Evolutionary conservation across 768 basidiomycete genomes (phyloP), one percentile per base, ranked within the genome.

Genomic region (Boletus rex-veris): DNA sequence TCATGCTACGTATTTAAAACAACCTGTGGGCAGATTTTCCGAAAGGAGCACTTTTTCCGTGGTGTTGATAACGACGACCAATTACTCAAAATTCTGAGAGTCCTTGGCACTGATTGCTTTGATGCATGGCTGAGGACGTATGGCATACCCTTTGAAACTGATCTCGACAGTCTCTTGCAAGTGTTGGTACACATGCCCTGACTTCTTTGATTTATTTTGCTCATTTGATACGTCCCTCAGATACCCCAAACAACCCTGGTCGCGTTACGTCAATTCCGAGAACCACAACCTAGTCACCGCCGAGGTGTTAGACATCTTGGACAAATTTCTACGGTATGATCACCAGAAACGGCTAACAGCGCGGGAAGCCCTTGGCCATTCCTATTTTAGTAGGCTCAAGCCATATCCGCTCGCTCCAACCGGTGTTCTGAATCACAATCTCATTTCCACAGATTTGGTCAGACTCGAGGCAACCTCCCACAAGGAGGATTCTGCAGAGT

Each of bases 51-150:
- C 58, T 86, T 88, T 69, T 88, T 88, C 72, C 83, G 84, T 58
- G 86, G 86, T 12, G 78, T 79, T 18, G 86, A 88, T 67, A 88
- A 88, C 60, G 79, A 85, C 57, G 86, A 88, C 63, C 86, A 88
- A 64, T 71, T 88, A 45, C 79, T 86, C 53, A 85, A 80, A 68
- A 87, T 88, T 48, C 71, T 84, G 61, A 83, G 81, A 64, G 80
- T 83, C 12, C 75, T 88, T 46, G 86, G 86, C 8, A 87, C 86
- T 0, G 85, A 85, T 54, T 76, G 77, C 61, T 79, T 88, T 12
- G 84, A 84, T 63, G 62, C 69, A 14, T 88, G 86, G 65, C 66
- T 84, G 62, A 76, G 77, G 61, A 73, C 73, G 57, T 85, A 86
- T 62, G 75, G 80, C 54, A 85, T 88, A 61, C 83, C 84, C 50